phyloP scores from a whole-genome alignment of 2,329 filamentous ascomycete genomes.

The Penicillium italicum region DNA sequence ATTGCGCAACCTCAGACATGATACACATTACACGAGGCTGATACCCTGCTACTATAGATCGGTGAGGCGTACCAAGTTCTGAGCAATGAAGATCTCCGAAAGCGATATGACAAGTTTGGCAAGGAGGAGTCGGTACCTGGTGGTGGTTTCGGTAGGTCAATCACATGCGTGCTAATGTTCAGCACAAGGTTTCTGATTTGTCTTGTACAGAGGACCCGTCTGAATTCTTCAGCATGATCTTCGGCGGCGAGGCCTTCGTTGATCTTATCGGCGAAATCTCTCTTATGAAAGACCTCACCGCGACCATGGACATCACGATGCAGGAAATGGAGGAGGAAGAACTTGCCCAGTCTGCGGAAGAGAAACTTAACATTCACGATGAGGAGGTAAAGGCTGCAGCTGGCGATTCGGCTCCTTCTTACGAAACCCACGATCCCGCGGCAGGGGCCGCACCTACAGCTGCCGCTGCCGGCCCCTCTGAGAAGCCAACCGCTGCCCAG shows the following conservation, averaged over 20 bases:
- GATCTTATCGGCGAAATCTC: constrained; percentile 98
- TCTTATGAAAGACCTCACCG: constrained; percentile 96
- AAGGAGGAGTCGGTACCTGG: constrained; percentile 90
- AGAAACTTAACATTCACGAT: constrained; percentile 47
- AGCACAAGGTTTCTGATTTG: background rate
- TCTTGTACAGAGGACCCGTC: constrained; percentile 67
- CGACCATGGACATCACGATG: constrained; percentile 97
- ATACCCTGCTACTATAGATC: constrained; percentile 45
- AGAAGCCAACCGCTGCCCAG: constrained; percentile 22
- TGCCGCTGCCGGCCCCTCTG: constrained; percentile 12
- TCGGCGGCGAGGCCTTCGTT: constrained; percentile 90
- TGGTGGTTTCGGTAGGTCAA: constrained; percentile 71
- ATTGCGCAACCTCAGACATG: constrained; percentile 1
- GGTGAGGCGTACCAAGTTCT: constrained; percentile 74
- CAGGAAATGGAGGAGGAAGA: constrained; percentile 70
- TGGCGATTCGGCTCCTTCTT: constrained; percentile 19
- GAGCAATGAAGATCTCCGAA: constrained; percentile 79
- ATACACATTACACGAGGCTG: constrained; percentile 3
- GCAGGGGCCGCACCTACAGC: constrained; percentile 49
- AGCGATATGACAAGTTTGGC: constrained; percentile 93
- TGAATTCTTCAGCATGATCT: constrained; percentile 98
- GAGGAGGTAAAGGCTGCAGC: constrained; percentile 44
- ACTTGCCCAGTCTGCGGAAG: constrained; percentile 52
- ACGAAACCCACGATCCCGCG: constrained; percentile 52
- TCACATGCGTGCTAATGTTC: background rate